A percentile compares a stretch with the other conserved stretches of the same genome.
These are phyloP conservation scores for Pestalotiopsis sp. DNA, from an alignment of 2,329 filamentous ascomycete genomes.

Conservation along the genomic window DNA sequence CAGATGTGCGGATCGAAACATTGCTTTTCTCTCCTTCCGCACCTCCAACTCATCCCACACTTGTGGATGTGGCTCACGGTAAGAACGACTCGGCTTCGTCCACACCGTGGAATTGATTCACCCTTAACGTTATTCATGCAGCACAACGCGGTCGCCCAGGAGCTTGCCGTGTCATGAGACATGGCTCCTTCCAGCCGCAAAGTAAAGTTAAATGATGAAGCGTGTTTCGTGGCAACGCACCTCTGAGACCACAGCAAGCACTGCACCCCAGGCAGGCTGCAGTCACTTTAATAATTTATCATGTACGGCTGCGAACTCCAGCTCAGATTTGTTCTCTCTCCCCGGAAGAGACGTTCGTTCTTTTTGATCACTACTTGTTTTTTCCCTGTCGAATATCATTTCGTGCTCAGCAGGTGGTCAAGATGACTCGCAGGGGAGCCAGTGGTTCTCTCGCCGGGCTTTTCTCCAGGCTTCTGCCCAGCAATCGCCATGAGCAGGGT, in stretches of 20 bases:
- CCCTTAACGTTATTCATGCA: neutral
- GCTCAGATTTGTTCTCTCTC: neutral
- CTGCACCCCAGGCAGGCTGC: neutral
- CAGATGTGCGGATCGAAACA: neutral
- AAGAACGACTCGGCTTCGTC: neutral
- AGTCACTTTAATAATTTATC: neutral
- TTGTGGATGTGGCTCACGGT: neutral
- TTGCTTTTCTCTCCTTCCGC: neutral
- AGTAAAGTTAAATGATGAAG: neutral
- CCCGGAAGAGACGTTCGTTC: neutral
- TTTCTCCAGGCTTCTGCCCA: conserved; percentile 47
- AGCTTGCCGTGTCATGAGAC: neutral
- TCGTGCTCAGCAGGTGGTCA: neutral
- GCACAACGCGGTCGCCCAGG: neutral
- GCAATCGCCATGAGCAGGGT: conserved; percentile 49
- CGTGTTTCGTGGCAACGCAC: neutral
- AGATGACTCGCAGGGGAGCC: conserved; percentile 19
- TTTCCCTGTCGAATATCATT: neutral
- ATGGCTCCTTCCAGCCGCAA: neutral
- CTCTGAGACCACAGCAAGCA: neutral
- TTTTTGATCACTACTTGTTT: neutral
- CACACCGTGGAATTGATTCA: neutral
- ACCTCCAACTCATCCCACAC: neutral
- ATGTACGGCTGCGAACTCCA: neutral
- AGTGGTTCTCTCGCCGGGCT: conserved; percentile 36